Percentiles rank a stretch among this genome's conserved stretches.
Evolutionary conservation across 1,284 basidiomycete species (phyloP).

Genomic region (Moniliella sp.): DNA sequence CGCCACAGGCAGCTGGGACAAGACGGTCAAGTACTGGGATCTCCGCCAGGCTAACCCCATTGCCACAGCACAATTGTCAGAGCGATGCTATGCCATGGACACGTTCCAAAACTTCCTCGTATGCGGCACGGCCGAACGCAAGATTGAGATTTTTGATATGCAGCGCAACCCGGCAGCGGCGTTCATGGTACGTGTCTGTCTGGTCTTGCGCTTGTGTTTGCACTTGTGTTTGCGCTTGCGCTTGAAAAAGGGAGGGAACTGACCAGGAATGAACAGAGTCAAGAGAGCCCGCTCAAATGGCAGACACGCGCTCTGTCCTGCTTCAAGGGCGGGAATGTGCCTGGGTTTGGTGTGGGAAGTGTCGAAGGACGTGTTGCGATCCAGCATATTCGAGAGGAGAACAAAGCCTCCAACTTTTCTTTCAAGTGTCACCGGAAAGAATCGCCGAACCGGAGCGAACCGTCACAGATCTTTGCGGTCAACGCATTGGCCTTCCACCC

Average conservation of each 20-base stretch:
- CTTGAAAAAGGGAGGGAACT: too few relatives aligned
- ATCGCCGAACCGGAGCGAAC: constrained; percentile 10
- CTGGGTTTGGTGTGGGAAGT: constrained; percentile 53
- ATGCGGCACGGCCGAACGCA: constrained; percentile 69
- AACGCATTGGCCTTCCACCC: constrained; percentile 83
- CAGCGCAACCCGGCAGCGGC: constrained; percentile 45
- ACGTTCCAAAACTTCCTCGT: constrained; percentile 67
- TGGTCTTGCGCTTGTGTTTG: too few relatives aligned
- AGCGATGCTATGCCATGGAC: constrained; percentile 67
- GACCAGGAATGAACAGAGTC: too few relatives aligned
- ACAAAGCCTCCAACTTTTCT: constrained; percentile 27
- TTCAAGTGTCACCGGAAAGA: constrained; percentile 88
- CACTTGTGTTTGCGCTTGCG: too few relatives aligned
- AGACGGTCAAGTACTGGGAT: constrained; percentile 86
- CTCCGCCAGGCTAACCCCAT: constrained; percentile 51
- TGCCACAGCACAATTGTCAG: constrained; percentile 56
- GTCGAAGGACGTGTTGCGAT: constrained; percentile 88
- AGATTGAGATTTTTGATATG: constrained; percentile 64
- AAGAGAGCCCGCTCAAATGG: constrained; percentile 47
- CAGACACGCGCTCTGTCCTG: constrained; percentile 75
- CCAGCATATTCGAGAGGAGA: constrained; percentile 45
- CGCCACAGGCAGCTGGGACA: constrained; percentile 76
- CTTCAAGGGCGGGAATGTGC: constrained; percentile 52
- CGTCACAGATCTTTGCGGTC: constrained; percentile 58
- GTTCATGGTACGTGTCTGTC: constrained; percentile 36